Base-by-base conservation (phyloP, 495 filamentous ascomycete genomes). In the Xylaria cubensis region DNA sequence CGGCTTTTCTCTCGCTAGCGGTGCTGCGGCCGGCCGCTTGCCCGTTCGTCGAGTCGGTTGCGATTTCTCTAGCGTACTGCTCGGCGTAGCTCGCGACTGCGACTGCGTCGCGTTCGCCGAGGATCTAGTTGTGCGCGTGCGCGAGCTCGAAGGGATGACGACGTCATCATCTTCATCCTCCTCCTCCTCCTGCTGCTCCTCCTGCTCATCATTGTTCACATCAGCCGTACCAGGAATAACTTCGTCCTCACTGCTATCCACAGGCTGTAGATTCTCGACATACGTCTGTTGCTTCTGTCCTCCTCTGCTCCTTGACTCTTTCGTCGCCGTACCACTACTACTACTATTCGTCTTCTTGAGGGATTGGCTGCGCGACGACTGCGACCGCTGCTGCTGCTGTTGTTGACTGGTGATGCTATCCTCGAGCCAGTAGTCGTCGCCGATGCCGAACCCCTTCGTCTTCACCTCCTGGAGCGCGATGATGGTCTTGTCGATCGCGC, bases 351-450 rank as follows among this genome's bases (percentile, higher is more conserved):
- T 32, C 15, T 34, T 70, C 29, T 50, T 80, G 66, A 78, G 77
- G 21, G 74, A 73, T n/a, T 69, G 69, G 46, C 64, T 72, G n/a
- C 24, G 61, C 7, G 69, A 44, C 44, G 69, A 44, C 44, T 80
- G 77, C 32, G 70, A 72, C 61, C 80, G 77, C 26, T 70, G 72
- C 46, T 66, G 70, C 51, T 63, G 74, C 24, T 79, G 70, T 48
- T 63, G 74, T 21, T 79, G 67, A 34, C 65, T 78, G 24, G 58
- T 74, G 56, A 63, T 74, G 51, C 82, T 81, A 32, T 80, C 80
- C 67, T 89, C 87, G 68, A 91, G 82, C 92, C 93, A 97, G 80
- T 94, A 93, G 50, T 92, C 90, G 50, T 97, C 92, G 0, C 95
- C 94, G 64, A 97, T 90, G 1, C 94, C 94, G 76, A 92, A 94